phyloP scores from a whole-genome alignment of 106 monocot genomes.

The Iris macrosiphon region DNA sequence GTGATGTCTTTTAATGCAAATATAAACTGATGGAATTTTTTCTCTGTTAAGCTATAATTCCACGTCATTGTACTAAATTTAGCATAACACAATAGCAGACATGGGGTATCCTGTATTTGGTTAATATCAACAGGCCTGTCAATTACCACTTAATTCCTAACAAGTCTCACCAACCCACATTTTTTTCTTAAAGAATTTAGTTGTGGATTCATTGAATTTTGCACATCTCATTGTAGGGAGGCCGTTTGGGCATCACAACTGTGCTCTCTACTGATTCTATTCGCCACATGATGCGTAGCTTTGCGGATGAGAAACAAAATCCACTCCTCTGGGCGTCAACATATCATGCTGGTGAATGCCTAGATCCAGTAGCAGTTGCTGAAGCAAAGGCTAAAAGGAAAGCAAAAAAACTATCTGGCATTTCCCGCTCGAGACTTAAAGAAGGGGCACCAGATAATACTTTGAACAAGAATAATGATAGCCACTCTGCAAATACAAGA shows the following conservation, averaged over 20 bases:
- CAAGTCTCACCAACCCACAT: no score
- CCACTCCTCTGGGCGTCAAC: constrained; percentile 70
- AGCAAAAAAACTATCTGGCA: constrained; percentile 32
- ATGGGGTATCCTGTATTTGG: no score
- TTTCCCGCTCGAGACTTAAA: constrained; percentile 11
- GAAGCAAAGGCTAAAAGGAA: constrained; percentile 49
- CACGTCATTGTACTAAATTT: no score
- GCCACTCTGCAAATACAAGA: constrained; percentile 1
- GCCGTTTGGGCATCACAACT: constrained; percentile 61
- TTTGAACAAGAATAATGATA: constrained; percentile 10
- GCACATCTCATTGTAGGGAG: constrained; percentile 26
- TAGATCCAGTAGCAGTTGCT: constrained; percentile 65
- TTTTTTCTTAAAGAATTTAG: no score
- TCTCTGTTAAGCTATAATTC: no score
- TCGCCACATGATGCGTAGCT: constrained; percentile 76
- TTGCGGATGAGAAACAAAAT: constrained; percentile 52
- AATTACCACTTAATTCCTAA: no score
- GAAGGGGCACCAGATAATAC: constrained; percentile 12
- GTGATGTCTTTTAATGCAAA: no score
- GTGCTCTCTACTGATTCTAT: constrained; percentile 71
- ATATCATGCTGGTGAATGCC: constrained; percentile 67
- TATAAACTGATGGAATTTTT: no score
- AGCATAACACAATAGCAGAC: no score
- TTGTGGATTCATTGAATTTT: neutral
- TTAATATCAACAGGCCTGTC: no score